Percentiles rank a stretch among this genome's conserved stretches.
Evolutionary conservation across 1,139 yeast species (phyloP).

Genomic region (Hanseniaspora sp.): DNA sequence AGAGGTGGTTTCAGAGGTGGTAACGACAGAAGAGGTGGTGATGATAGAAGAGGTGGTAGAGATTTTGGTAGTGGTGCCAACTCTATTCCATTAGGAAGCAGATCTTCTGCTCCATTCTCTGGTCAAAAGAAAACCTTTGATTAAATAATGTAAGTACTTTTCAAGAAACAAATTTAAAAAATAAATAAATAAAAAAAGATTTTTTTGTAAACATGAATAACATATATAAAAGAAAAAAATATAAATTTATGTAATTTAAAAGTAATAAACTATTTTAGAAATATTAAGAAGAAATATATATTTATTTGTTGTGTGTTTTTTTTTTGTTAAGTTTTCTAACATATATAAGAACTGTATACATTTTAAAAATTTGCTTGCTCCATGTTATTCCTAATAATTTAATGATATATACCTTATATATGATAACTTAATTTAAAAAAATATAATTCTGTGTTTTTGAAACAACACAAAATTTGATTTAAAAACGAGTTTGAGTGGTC

Average conservation of each 20-base stretch:
- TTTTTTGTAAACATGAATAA: neutral
- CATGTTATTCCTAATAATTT: no score
- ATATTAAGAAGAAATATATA: no score
- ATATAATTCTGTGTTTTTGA: no score
- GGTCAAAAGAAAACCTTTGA: constrained; percentile 74
- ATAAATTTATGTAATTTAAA: neutral
- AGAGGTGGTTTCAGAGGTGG: constrained; percentile 32
- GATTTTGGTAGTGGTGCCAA: constrained; percentile 45
- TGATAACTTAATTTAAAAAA: no score
- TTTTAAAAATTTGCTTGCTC: no score
- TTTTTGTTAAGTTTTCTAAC: no score
- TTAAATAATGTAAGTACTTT: constrained; percentile 28
- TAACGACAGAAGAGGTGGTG: constrained; percentile 33
- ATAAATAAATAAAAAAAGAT: neutral
- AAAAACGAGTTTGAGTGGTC: neutral
- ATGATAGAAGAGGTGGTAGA: constrained; percentile 24
- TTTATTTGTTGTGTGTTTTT: no score
- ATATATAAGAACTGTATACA: no score
- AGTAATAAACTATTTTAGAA: no score
- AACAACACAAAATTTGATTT: neutral
- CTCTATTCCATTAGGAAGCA: constrained; percentile 40
- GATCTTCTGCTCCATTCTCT: constrained; percentile 46
- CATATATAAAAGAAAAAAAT: neutral
- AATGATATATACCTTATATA: no score
- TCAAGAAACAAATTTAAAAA: neutral